phyloP scores from a whole-genome alignment of 805 yeast species.

The Monosporozyma unispora region DNA sequence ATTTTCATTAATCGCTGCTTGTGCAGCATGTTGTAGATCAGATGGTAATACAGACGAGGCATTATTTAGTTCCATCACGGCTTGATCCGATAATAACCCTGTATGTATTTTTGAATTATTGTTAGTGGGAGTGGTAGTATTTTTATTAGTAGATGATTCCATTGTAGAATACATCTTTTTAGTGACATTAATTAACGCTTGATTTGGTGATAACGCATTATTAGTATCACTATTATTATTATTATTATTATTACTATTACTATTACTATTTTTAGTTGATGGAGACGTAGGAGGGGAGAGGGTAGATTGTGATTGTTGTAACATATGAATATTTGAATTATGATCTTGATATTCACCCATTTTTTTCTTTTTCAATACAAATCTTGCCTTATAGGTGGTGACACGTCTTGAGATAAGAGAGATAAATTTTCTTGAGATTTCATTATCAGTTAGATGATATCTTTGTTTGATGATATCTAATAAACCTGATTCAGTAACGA shows the following conservation, averaged over 20 bases:
- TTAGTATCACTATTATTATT: too few species aligned
- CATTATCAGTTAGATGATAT: conserved; percentile 25
- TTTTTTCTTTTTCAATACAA: conserved; percentile 28
- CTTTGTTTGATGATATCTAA: conserved; percentile 24
- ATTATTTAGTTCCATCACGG: not conserved
- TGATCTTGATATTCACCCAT: conserved; percentile 23
- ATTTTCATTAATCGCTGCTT: conserved; percentile 21
- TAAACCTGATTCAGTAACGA: conserved; percentile 29
- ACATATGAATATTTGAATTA: not conserved
- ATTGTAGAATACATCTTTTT: too few species aligned
- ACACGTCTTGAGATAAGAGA: conserved; percentile 28
- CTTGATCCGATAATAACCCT: not conserved
- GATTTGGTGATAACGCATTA: not conserved
- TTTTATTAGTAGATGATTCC: not conserved
- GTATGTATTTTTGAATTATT: too few species aligned
- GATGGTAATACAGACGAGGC: not conserved
- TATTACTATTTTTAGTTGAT: too few species aligned
- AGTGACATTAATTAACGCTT: not conserved
- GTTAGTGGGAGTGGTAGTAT: not conserved
- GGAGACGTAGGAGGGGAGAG: not conserved
- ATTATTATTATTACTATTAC: too few species aligned
- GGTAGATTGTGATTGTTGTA: not conserved
- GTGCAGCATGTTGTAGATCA: conserved; percentile 22
- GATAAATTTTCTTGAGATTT: conserved; percentile 25
- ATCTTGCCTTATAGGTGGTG: conserved; percentile 30